A percentile compares a stretch with the other conserved stretches of the same genome.
phyloP scores from a whole-genome alignment of 345 rosid species.

The Euclidium syriacum region DNA sequence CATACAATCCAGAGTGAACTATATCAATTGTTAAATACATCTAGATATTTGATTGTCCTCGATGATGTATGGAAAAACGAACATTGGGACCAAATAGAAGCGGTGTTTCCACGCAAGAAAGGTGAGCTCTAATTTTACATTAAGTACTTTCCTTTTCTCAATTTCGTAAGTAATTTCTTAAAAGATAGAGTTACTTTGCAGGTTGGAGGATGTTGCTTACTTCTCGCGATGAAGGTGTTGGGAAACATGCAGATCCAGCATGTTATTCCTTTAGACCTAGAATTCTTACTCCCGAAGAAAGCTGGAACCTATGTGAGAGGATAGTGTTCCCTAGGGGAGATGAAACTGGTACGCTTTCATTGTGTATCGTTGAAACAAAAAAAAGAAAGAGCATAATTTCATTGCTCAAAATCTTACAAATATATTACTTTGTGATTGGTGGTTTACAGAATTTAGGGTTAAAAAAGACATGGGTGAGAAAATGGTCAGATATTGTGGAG shows the following conservation, averaged over 20 bases:
- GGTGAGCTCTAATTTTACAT: not conserved
- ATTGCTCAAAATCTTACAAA: too few species aligned
- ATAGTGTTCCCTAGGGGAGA: too few species aligned
- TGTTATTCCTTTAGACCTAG: not conserved
- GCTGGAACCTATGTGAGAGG: constrained; percentile 37
- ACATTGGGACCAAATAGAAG: constrained; percentile 26
- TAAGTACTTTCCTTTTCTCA: too few species aligned
- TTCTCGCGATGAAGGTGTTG: constrained; percentile 28
- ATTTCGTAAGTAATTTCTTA: too few species aligned
- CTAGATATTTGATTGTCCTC: too few species aligned
- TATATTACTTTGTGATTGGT: too few species aligned
- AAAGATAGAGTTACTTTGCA: not conserved
- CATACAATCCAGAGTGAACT: constrained; percentile 12
- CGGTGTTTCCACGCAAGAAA: constrained; percentile 19
- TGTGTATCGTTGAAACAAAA: too few species aligned
- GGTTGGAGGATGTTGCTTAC: constrained; percentile 38
- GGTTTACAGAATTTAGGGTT: too few species aligned
- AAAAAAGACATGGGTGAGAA: too few species aligned
- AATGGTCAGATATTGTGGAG: too few species aligned
- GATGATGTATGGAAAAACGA: constrained; percentile 27
- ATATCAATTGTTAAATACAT: not conserved
- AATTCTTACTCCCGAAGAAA: constrained; percentile 10
- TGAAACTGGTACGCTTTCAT: constrained; percentile 7
- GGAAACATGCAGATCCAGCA: not conserved
- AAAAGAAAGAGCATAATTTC: too few species aligned